Conservation (phyloP, 2,329 filamentous ascomycete species). For the Elsinoe arachidis region DNA sequence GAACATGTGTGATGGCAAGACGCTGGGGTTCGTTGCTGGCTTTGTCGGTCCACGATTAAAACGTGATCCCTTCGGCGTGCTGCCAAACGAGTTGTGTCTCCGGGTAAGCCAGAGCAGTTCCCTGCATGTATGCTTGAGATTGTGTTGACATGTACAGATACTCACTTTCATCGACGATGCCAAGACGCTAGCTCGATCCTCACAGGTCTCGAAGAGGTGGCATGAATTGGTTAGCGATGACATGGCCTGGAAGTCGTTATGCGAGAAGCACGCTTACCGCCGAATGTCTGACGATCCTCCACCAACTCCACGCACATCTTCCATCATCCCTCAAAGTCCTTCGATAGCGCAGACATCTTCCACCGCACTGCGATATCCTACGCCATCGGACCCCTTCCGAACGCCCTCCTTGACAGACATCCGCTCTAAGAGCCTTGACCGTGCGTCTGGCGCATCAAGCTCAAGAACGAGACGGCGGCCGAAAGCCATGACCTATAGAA, state of each 20-base stretch:
- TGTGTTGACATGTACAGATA: slow-evolving; percentile 48
- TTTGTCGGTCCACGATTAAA: slow-evolving; percentile 91
- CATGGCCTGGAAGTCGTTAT: slow-evolving; percentile 96
- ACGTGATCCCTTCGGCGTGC: slow-evolving; percentile 86
- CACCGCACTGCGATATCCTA: slow-evolving; percentile 21
- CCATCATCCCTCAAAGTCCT: background rate
- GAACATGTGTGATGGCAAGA: slow-evolving; percentile 89
- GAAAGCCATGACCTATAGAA: slow-evolving; percentile 77
- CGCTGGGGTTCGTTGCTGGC: slow-evolving; percentile 90
- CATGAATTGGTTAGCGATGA: slow-evolving; percentile 88
- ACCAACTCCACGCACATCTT: slow-evolving; percentile 4
- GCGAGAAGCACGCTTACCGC: slow-evolving; percentile 87
- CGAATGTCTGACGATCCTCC: slow-evolving; percentile 40
- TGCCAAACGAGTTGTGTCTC: slow-evolving; percentile 88
- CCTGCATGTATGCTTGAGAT: background rate
- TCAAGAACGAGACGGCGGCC: slow-evolving; percentile 36
- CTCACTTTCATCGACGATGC: slow-evolving; percentile 96
- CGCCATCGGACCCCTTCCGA: slow-evolving; percentile 15
- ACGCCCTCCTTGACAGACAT: slow-evolving; percentile 31
- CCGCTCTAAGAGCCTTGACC: slow-evolving; percentile 49
- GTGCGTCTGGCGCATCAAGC: slow-evolving; percentile 25
- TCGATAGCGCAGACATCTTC: slow-evolving; percentile 14
- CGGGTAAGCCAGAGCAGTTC: slow-evolving; percentile 51
- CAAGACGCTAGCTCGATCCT: slow-evolving; percentile 82
- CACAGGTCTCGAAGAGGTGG: slow-evolving; percentile 94